phyloP scores from a whole-genome alignment of 2,329 filamentous ascomycete species.

The Aspergillus ochraceoroseus region DNA sequence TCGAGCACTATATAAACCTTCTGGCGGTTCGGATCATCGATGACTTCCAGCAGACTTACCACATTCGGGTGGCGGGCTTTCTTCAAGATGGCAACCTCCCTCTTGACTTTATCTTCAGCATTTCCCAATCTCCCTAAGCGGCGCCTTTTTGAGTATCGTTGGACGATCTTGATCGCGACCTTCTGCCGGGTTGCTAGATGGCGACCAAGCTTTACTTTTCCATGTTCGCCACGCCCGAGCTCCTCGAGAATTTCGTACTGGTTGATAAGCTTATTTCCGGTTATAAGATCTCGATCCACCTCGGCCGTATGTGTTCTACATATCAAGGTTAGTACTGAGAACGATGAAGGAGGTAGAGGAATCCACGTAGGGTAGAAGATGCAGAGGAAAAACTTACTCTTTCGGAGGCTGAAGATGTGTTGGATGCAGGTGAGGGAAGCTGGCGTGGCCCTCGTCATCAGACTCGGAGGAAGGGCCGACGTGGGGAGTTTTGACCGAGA shows the following conservation, averaged over 20 bases:
- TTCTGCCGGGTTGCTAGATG: constrained; percentile 69
- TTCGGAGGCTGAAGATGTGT: constrained; percentile 67
- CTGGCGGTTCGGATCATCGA: constrained; percentile 90
- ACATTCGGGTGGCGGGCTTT: constrained; percentile 98
- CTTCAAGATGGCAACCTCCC: constrained; percentile 95
- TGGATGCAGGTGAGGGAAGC: constrained; percentile 64
- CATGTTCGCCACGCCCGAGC: constrained; percentile 90
- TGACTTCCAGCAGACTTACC: constrained; percentile 90
- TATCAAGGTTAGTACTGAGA: constrained; percentile 5
- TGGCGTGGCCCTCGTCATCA: constrained; percentile 37
- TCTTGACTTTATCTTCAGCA: constrained; percentile 71
- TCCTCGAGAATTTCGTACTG: constrained; percentile 97
- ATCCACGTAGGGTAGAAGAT: background rate
- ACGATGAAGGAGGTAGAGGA: background rate
- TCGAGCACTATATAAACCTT: constrained; percentile 99
- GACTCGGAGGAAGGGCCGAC: constrained; percentile 33
- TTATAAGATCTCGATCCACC: constrained; percentile 81
- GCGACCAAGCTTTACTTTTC: constrained; percentile 92
- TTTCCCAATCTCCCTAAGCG: constrained; percentile 73
- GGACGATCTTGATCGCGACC: constrained; percentile 98
- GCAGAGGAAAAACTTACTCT: constrained; percentile 56
- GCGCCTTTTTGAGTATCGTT: constrained; percentile 87
- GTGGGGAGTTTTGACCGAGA: constrained; percentile 35
- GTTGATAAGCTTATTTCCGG: constrained; percentile 93
- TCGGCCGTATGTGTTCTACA: constrained; percentile 78